These are phyloP conservation scores for Halenospora varia DNA, from an alignment of 495 filamentous ascomycete genomes.

Conservation along the genomic window DNA sequence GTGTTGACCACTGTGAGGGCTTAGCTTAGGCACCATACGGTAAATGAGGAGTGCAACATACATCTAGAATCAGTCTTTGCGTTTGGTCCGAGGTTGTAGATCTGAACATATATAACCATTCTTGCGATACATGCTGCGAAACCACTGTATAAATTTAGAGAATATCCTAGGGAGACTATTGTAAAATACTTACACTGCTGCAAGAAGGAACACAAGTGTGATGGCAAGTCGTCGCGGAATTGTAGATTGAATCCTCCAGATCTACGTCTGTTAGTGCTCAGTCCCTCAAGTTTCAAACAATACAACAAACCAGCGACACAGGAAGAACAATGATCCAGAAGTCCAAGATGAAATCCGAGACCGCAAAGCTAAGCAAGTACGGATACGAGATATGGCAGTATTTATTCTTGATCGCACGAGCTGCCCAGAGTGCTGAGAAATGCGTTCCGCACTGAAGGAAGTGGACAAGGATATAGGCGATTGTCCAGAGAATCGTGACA, in stretches of 20 bases:
- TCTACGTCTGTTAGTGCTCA: background rate
- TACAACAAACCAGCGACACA: slow-evolving; percentile 19
- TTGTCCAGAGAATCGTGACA: background rate
- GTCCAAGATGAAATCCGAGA: slow-evolving; percentile 26
- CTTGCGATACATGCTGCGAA: background rate
- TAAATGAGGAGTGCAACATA: background rate
- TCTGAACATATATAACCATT: background rate
- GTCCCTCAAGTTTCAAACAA: background rate
- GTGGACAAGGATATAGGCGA: slow-evolving; percentile 10
- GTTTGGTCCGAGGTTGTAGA: background rate
- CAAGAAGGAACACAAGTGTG: background rate
- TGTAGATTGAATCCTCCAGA: background rate
- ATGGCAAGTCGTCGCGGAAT: background rate
- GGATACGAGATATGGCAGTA: slow-evolving; percentile 7
- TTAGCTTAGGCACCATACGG: background rate
- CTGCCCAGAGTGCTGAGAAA: background rate
- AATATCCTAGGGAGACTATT: background rate
- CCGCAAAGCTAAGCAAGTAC: slow-evolving; percentile 5
- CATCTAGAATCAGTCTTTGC: background rate
- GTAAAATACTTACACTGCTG: background rate
- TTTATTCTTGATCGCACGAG: slow-evolving; percentile 6
- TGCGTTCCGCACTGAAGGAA: slow-evolving; percentile 22
- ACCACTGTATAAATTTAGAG: background rate
- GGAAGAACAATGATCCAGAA: slow-evolving; percentile 23
- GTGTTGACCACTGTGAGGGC: slow-evolving; percentile 9